Base-by-base conservation (phyloP, 306 rosid genomes). In the Casuarina glauca region DNA sequence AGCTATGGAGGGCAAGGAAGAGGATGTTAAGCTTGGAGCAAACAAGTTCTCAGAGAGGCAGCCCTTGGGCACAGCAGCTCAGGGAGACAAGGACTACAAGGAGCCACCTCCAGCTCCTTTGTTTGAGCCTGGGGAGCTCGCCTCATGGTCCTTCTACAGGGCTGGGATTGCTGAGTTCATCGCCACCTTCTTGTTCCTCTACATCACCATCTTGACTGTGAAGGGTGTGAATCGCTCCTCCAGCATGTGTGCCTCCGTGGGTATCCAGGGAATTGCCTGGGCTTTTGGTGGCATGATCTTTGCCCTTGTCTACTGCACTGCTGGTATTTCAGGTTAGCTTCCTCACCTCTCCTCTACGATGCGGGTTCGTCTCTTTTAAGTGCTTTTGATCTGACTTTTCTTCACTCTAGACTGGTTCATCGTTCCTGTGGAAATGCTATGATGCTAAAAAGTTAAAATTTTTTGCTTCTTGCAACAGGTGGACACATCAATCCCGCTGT, bases 271-370 rank as follows among this genome's bases (percentile, higher is more conserved):
- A 6, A 94, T 94, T 81, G 98, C 98, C 64, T 94, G 98, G 98
- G 91, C 98, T 72, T 94, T 94, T 84, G 98, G 98, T 75, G 98
- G 98, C n/a, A 90, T 90, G 96, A 94, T 94, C 68, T 94, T 94
- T 69, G 94, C 97, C 9, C 97, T 94, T 46, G 97, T 94, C 7
- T 91, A 94, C 89, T 91, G 97, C 74, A 94, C 98, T 10, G 98
- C 97, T 68, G 98, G 98, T 63, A 89, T 94, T 57, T 94, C 98
- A 74, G 94, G 98, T 93, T 69, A 67, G 11, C 0, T 32, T 32
- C 5, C 9, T 6, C 44, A 9, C 10, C 38, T 17, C 53, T 44
- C 19, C 54, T 19, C 3, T 4, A 9, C 44, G 19, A 20, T 38
- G n/a, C 51, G 11, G 38, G 70, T 11, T 16, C 66, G 1, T 19